A percentile compares a stretch with the other conserved stretches of the same genome.
These are phyloP conservation scores for Aspergillus bombycis DNA, from an alignment of 2,329 filamentous ascomycete genomes.

Conservation along the genomic window DNA sequence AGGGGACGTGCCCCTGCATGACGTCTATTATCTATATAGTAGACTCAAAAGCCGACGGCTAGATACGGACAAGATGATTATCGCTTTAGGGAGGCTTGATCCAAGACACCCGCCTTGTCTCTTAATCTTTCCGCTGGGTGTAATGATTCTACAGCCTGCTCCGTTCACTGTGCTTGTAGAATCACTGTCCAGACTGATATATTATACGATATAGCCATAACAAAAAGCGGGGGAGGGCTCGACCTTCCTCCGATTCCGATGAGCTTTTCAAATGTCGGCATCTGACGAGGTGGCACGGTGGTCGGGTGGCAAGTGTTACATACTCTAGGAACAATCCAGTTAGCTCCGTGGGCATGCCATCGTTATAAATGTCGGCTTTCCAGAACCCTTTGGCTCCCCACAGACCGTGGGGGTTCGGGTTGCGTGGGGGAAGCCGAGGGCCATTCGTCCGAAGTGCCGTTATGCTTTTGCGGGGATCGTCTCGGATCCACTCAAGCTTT, in stretches of 20 bases:
- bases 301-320: not conserved
- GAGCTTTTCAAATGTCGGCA: not conserved
- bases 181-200: not conserved
- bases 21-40: too few species aligned
- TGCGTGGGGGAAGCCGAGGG: slow-evolving; percentile 2
- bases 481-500: not conserved
- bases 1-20: too few species aligned
- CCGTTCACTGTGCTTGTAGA: not conserved
- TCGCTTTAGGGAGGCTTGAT: not conserved
- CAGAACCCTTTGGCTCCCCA: not conserved
- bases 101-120: not conserved
- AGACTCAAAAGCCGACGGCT: not conserved
- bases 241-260: too few species aligned
- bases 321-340: not conserved
- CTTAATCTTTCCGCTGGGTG: not conserved
- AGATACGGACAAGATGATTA: not conserved
- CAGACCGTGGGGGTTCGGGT: not conserved
- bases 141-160: too few species aligned
- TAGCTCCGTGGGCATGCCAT: not conserved
- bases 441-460: not conserved
- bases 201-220: not conserved
- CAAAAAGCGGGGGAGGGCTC: too few species aligned
- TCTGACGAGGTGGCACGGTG: not conserved
- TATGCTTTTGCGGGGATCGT: not conserved
- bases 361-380: not conserved